phyloP scores from a whole-genome alignment of 2,329 filamentous ascomycete genomes.

The Fusarium redolens region DNA sequence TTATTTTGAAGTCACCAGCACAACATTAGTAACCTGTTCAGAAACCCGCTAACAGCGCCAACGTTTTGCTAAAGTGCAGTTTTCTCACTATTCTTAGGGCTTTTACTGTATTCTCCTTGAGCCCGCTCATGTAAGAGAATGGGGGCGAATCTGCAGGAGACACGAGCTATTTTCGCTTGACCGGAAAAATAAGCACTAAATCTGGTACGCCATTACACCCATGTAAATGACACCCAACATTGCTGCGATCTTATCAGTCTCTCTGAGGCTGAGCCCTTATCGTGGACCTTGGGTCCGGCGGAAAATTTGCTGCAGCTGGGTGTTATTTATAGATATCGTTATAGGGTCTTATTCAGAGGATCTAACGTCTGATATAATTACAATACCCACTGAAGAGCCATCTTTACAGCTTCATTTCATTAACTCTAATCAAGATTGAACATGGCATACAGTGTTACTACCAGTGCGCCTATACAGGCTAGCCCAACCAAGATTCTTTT shows the following conservation, averaged over 20 bases:
- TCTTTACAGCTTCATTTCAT: fast-evolving
- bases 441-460: neutral
- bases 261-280: neutral
- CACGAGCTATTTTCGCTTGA: neutral
- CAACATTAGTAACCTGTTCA: neutral
- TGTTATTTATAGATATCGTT: neutral
- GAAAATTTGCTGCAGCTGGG: neutral
- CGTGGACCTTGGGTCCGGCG: neutral
- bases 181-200: neutral
- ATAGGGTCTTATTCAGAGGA: neutral
- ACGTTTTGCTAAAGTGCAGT: neutral
- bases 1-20: neutral
- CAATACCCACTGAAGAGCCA: too few relatives aligned
- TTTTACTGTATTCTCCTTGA: neutral
- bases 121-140: neutral
- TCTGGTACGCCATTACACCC: neutral
- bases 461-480: too few relatives aligned
- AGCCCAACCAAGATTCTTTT: neutral
- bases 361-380: neutral
- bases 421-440: neutral
- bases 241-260: neutral
- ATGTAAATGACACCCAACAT: neutral
- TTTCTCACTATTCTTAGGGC: neutral
- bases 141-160: neutral
- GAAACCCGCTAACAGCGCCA: neutral